Evolutionary conservation across 352 stramenopile genomes (phyloP).

Genomic region (Thraustochytrium sp.): DNA sequence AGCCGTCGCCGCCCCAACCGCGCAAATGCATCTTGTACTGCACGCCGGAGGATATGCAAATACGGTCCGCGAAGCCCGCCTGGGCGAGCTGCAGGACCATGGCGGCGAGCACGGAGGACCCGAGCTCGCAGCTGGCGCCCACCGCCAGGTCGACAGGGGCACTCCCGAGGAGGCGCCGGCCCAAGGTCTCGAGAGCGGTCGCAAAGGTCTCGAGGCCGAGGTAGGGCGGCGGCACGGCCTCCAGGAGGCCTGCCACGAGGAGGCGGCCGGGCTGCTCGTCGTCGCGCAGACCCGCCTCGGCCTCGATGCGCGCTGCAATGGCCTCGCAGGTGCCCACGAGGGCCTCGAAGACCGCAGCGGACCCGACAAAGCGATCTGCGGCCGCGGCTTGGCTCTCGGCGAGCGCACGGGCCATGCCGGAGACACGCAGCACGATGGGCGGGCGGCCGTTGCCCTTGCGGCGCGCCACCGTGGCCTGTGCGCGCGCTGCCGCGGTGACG

Average conservation of each 20-base stretch:
- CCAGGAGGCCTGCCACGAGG: background rate
- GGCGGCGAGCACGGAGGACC: background rate
- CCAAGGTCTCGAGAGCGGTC: background rate
- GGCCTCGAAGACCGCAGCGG: background rate
- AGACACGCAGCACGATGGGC: background rate
- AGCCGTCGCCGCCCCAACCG: background rate
- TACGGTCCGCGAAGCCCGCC: background rate
- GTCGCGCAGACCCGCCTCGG: background rate
- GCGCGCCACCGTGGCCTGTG: background rate
- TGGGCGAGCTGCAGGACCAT: background rate
- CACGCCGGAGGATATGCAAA: background rate
- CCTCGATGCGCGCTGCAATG: background rate
- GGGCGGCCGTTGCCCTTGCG: background rate
- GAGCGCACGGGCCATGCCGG: background rate
- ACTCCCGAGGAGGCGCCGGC: background rate
- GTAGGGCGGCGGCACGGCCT: background rate
- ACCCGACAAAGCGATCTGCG: background rate
- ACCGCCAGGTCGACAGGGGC: background rate
- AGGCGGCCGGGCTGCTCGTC: background rate
- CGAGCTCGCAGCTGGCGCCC: background rate
- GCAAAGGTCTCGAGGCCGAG: background rate
- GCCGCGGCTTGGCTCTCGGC: background rate
- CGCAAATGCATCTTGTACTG: constrained; percentile 3
- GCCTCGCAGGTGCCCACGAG: background rate
- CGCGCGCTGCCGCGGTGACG: background rate